These are phyloP conservation scores for Penicilliopsis zonata DNA, from an alignment of 495 filamentous ascomycete species.

Conservation along the genomic window DNA sequence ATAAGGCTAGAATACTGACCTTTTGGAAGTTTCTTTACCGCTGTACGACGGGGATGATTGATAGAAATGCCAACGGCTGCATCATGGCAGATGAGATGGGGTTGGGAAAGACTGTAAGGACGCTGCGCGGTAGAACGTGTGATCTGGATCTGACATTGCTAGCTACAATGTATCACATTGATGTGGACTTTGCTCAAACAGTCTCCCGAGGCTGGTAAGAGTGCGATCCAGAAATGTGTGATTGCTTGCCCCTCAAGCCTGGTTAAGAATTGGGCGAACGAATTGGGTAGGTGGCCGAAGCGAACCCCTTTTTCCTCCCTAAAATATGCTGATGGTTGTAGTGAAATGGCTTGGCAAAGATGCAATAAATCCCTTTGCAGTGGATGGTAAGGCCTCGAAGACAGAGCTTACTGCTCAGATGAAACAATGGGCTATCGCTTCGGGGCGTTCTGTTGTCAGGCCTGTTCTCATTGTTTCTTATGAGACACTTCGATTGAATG, in stretches of 20 bases:
- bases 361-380: conserved; percentile 85
- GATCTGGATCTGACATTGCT: conserved; percentile 21
- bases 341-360: conserved; percentile 93
- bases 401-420: conserved; percentile 82
- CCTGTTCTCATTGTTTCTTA: conserved; percentile 99
- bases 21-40: conserved; percentile 66
- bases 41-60: conserved; percentile 86
- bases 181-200: conserved; percentile 98
- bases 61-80: conserved; percentile 88
- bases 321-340: conserved; percentile 16
- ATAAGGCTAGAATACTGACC: conserved; percentile 1
- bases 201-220: conserved; percentile 84
- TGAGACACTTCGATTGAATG: conserved; percentile 85
- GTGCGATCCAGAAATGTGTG: conserved; percentile 92
- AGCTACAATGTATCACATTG: conserved; percentile 63
- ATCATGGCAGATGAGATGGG: conserved; percentile 99
- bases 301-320: background rate
- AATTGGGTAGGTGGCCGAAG: conserved; percentile 36
- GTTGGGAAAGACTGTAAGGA: conserved; percentile 75
- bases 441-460: conserved; percentile 76
- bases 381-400: conserved; percentile 94
- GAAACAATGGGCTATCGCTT: conserved; percentile 88
- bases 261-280: conserved; percentile 96
- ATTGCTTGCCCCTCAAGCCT: conserved; percentile 98
- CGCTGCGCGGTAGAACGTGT: background rate